These are phyloP conservation scores for Xylaria sp. DNA, from an alignment of 2,329 filamentous ascomycete species.

Conservation along the genomic window DNA sequence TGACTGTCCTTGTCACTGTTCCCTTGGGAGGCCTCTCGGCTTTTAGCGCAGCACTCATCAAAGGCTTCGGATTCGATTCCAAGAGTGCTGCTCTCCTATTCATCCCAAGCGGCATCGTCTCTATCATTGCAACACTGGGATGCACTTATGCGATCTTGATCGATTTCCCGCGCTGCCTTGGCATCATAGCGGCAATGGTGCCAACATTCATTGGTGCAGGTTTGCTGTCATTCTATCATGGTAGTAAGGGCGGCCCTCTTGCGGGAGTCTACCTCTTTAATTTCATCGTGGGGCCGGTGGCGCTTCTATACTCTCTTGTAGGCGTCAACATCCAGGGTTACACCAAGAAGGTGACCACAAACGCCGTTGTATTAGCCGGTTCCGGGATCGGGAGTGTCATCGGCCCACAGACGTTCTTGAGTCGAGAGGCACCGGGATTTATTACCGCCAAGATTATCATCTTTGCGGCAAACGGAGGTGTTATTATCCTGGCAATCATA, in stretches of 20 bases:
- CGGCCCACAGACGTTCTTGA: slow-evolving; percentile 66
- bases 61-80: slow-evolving; percentile 36
- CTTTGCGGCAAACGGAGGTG: slow-evolving; percentile 55
- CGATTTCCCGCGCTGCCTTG: slow-evolving; percentile 36
- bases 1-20: slow-evolving; percentile 51
- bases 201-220: slow-evolving; percentile 53
- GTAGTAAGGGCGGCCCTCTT: slow-evolving; percentile 50
- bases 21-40: slow-evolving; percentile 51
- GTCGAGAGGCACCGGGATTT: slow-evolving; percentile 62
- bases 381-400: slow-evolving; percentile 65
- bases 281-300: slow-evolving; percentile 52
- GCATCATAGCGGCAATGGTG: slow-evolving; percentile 44
- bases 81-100: slow-evolving; percentile 36
- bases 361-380: slow-evolving; percentile 51
- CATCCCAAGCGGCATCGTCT: slow-evolving; percentile 37
- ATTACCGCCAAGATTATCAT: slow-evolving; percentile 66
- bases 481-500: slow-evolving; percentile 34
- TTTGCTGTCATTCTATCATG: slow-evolving; percentile 51
- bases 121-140: slow-evolving; percentile 42
- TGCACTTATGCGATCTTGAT: slow-evolving; percentile 29
- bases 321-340: slow-evolving; percentile 50
- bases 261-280: slow-evolving; percentile 55
- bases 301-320: slow-evolving; percentile 53
- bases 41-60: slow-evolving; percentile 35
- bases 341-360: slow-evolving; percentile 53